These are phyloP conservation scores for Lippia alba DNA, from an alignment of 305 asterid genomes.

Conservation along the genomic window DNA sequence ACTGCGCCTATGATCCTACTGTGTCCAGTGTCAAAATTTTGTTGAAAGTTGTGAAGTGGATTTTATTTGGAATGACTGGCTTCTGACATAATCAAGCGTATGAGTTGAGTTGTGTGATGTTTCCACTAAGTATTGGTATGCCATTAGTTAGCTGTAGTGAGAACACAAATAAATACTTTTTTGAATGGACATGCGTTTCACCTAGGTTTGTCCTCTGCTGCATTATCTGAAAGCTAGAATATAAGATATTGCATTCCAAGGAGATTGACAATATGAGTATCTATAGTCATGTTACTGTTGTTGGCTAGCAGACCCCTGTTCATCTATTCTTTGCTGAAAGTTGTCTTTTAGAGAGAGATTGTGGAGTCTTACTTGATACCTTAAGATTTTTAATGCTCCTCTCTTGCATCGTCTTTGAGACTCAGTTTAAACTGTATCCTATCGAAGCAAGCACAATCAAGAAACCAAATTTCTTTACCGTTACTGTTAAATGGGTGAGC, in stretches of 20 bases:
- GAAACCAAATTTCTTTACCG: background rate
- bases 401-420: background rate
- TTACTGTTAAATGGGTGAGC: background rate
- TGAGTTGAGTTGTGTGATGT: background rate
- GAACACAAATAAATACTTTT: background rate
- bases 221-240: too few relatives aligned
- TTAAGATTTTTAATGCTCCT: background rate
- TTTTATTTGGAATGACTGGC: background rate
- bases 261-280: too few relatives aligned
- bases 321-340: too few relatives aligned
- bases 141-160: background rate
- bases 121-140: background rate
- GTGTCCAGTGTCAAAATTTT: background rate
- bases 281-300: too few relatives aligned
- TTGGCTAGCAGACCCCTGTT: too few relatives aligned
- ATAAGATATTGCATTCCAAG: too few relatives aligned
- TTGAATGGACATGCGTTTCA: background rate
- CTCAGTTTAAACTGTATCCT: background rate
- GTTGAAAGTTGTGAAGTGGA: background rate
- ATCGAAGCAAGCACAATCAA: background rate
- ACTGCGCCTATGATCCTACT: background rate
- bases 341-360: background rate
- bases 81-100: background rate
- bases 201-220: too few relatives aligned
- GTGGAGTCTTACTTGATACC: slow-evolving; percentile 5